These are phyloP conservation scores for Pyricularia grisea DNA, from an alignment of 2,329 filamentous ascomycete genomes.

Conservation along the genomic window DNA sequence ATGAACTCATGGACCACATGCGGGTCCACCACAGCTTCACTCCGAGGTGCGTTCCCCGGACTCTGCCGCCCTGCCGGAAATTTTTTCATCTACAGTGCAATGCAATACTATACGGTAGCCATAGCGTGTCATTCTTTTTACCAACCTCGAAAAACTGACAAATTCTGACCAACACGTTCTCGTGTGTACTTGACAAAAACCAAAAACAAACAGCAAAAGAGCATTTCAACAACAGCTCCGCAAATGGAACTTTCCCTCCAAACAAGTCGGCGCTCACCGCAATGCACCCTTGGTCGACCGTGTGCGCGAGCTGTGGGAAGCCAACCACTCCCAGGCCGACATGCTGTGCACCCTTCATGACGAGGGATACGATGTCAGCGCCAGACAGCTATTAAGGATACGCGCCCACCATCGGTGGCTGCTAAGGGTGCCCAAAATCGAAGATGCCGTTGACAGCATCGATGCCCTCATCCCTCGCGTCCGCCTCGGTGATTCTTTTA, in stretches of 20 bases:
- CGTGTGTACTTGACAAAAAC: background rate
- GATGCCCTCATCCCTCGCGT: background rate
- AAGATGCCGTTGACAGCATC: slow-evolving; percentile 11
- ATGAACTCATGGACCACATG: slow-evolving; percentile 68
- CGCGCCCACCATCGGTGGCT: slow-evolving; percentile 61
- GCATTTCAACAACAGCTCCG: slow-evolving; percentile 70
- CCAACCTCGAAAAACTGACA: background rate
- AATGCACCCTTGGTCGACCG: slow-evolving; percentile 57
- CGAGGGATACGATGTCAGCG: slow-evolving; percentile 65
- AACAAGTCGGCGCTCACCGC: slow-evolving; percentile 63
- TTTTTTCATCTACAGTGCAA: background rate
- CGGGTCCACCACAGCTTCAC: slow-evolving; percentile 54
- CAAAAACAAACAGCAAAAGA: slow-evolving; percentile 49
- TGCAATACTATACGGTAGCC: no score
- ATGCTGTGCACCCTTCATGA: slow-evolving; percentile 62
- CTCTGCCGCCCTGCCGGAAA: background rate
- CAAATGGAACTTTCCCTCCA: slow-evolving; percentile 69
- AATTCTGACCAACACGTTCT: no score
- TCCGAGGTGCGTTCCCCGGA: slow-evolving; percentile 47
- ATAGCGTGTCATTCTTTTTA: background rate
- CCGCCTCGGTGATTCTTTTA: background rate
- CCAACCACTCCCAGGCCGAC: slow-evolving; percentile 60
- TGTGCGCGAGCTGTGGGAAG: slow-evolving; percentile 69
- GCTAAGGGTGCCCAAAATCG: slow-evolving; percentile 40
- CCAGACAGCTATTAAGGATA: slow-evolving; percentile 61